These are phyloP conservation scores for Brettanomyces anomalus DNA, from an alignment of 805 yeast genomes.

Conservation along the genomic window DNA sequence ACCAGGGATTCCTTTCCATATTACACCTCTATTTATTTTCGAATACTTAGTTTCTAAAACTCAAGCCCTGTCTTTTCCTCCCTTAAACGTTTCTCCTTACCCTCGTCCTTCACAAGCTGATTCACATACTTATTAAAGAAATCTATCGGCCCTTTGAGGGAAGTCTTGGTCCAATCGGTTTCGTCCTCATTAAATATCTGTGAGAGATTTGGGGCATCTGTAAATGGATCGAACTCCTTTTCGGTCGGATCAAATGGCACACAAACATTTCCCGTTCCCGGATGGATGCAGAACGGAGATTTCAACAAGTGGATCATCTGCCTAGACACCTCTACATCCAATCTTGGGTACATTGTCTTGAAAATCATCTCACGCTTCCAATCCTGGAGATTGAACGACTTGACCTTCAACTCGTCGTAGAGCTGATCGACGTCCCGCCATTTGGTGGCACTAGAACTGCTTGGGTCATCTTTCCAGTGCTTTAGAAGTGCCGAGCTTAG, in stretches of 20 bases:
- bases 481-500: conserved; percentile 43
- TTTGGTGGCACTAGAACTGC: conserved; percentile 48
- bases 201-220: conserved; percentile 64
- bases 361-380: conserved; percentile 74
- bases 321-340: conserved; percentile 88
- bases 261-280: conserved; percentile 91
- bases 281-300: conserved; percentile 96
- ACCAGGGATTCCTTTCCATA: too few relatives aligned
- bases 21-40: too few relatives aligned
- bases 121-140: conserved; percentile 56
- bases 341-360: conserved; percentile 77
- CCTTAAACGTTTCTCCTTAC: conserved; percentile 28
- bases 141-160: conserved; percentile 62
- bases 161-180: conserved; percentile 53
- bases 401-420: conserved; percentile 30
- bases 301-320: conserved; percentile 87
- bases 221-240: conserved; percentile 63
- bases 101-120: conserved; percentile 47
- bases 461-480: conserved; percentile 50
- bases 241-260: conserved; percentile 63
- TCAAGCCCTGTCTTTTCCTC: conserved; percentile 8
- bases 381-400: conserved; percentile 43
- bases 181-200: conserved; percentile 56
- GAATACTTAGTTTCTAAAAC: too few relatives aligned
- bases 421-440: conserved; percentile 69